These are phyloP conservation scores for Ophiostoma perfectum DNA, from an alignment of 2,329 filamentous ascomycete species.

Conservation along the genomic window DNA sequence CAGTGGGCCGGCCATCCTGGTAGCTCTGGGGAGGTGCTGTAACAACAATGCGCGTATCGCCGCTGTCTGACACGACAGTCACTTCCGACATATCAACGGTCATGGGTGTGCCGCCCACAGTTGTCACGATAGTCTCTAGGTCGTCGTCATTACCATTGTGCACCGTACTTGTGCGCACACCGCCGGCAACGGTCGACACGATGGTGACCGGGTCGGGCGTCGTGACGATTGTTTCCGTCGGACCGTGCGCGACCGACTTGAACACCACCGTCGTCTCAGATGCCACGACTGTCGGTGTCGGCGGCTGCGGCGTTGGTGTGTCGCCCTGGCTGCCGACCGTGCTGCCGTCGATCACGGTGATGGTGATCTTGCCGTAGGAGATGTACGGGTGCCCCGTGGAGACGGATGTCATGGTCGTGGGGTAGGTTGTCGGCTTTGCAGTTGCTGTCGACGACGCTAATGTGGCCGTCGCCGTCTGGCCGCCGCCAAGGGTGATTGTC, in stretches of 20 bases:
- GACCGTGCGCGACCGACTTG: not conserved
- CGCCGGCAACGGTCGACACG: not conserved
- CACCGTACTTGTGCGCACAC: not conserved
- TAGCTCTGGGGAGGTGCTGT: not conserved
- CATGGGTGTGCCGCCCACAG: not conserved
- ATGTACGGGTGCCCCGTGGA: slow-evolving; percentile 21
- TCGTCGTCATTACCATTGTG: not conserved
- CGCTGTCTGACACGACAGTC: not conserved
- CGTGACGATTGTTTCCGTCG: not conserved
- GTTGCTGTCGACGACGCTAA: not conserved
- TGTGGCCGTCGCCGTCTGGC: not conserved
- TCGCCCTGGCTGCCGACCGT: slow-evolving; percentile 22
- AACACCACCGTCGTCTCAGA: not conserved
- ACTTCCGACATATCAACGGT: not conserved
- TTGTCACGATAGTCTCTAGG: not conserved
- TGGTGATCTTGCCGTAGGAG: slow-evolving; percentile 27
- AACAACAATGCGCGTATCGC: not conserved
- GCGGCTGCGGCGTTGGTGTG: not conserved
- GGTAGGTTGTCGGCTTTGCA: not conserved
- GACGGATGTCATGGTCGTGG: not conserved
- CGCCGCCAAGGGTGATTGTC: not conserved
- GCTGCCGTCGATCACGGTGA: slow-evolving; percentile 21
- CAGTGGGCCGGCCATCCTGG: not conserved
- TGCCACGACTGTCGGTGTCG: not conserved
- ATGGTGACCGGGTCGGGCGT: not conserved